Evolutionary conservation across 2,329 filamentous ascomycete genomes (phyloP), one percentile per base, ranked within the genome.

Genomic region (Diaporthe australafricana): DNA sequence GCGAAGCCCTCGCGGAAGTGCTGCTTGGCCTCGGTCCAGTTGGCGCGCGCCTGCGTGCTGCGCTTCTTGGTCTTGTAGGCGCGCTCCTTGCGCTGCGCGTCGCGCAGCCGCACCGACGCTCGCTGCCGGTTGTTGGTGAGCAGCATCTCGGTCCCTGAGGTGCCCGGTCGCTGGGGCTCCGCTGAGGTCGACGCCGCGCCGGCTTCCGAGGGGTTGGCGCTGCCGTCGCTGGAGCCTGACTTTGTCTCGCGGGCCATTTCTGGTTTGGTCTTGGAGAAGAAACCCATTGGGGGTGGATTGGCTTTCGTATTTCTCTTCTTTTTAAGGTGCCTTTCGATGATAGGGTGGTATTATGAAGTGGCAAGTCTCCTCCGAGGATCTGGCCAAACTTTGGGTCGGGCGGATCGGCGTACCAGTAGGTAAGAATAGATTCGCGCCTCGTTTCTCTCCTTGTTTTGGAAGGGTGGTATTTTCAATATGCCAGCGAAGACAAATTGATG

Each of bases 91-190:
- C 80, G 78, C 71, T 81, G 78, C 5, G 84, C 84, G 60, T 81
- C 79, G 53, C 79, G 75, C 71, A 81, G 80, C 42, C 82, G 78
- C 69, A 82, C 77, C 16, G 82, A 82, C 35, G 83, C 83, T 50
- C 79, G 76, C 47, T 79, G 81, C 32, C 82, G 80, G 70, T 79
- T 82, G 67, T 79, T 80, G 56, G 79, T 78, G 52, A 86, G 82
- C 40, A 84, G 77, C 74, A 81, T 80, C 75, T 85, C 82, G 22
- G 84, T 86, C 69, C 82, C 82, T 0, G 83, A 83, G 17, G 84
- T 85, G 71, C 82, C 81, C 6, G 84, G 83, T 25, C 84, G 80
- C n/a, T 78, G 76, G 2, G 78, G 77, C 71, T 78, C 79, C 11
- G 75, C 73, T 2, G 35, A 3, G 35, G 71, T 50, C 4, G 42